Evolutionary conservation across 768 basidiomycete genomes (phyloP), one percentile per base, ranked within the genome.

Genomic region (Pisolithus albus): DNA sequence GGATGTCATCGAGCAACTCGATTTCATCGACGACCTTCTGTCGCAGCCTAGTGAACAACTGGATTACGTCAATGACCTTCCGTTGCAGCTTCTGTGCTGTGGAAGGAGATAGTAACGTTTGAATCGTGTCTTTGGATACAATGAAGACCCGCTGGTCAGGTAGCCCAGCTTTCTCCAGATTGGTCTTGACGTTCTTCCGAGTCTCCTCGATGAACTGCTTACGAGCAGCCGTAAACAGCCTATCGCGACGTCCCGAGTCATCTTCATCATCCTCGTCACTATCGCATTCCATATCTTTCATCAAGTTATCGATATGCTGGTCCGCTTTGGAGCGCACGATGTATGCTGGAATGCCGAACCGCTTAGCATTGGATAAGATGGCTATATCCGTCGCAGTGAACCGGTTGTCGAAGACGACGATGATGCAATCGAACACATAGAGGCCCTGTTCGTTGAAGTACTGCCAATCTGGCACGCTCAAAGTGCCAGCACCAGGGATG

Each of bases 401-500:
- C 11, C 58, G 56, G 32, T 55, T 55, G 39, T 59, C 56, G 48
- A 57, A 59, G n/a, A 57, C 23, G 18, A 57, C 50, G n/a, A 59
- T 37, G 19, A 57, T 46, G 37, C 51, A 54, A 39, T 59, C 59
- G 42, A 58, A 59, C 26, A 58, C 51, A 21, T 50, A 58, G 15
- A 67, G 59, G 10, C 62, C 63, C 23, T 65, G 60, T 5, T 58
- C 41, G 21, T 64, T 63, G 55, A 67, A 66, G 49, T 67, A 67
- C 21, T 57, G 51, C 62, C 60, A 64, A 30, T 59, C 61, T 16
- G 59, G 56, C 24, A 58, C 52, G 21, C 42, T 53, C 7, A 61
- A 45, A 2, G 65, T 67, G 3, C 61, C 62, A 10, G 63, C 64
- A 26, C 64, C 66, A 1, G 66, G 64, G 32, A 66, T 48, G 40